Percentiles rank a stretch among this genome's conserved stretches.
Evolutionary conservation across 768 basidiomycete species (phyloP).

Genomic region (Termitomyces sp.): DNA sequence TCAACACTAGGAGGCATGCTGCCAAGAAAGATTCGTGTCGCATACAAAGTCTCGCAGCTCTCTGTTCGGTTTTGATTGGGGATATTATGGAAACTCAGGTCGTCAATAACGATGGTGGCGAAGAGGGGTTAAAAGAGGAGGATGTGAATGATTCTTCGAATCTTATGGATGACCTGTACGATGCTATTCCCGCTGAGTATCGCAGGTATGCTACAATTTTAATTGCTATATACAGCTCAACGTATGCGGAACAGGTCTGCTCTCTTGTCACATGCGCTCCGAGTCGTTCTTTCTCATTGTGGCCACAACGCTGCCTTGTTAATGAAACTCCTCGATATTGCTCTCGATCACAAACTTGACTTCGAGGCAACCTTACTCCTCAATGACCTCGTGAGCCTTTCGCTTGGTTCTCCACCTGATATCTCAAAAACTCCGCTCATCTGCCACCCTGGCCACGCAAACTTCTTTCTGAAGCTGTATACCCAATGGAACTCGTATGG

Average conservation of each 20-base stretch:
- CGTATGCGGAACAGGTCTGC: constrained; percentile 29
- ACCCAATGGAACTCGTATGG: constrained; percentile 29
- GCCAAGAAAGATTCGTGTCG: constrained; percentile 13
- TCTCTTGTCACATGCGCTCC: constrained; percentile 47
- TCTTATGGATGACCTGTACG: constrained; percentile 39
- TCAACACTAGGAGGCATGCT: constrained; percentile 21
- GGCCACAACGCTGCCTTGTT: constrained; percentile 44
- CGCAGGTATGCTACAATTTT: constrained; percentile 34
- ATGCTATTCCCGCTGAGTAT: constrained; percentile 43
- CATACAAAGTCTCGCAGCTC: constrained; percentile 29
- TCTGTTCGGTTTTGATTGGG: constrained; percentile 46
- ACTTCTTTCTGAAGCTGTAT: constrained; percentile 40
- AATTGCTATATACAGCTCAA: not conserved
- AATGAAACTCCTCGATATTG: constrained; percentile 43
- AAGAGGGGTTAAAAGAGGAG: constrained; percentile 16
- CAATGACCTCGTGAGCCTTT: constrained; percentile 30
- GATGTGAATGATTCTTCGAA: constrained; percentile 20
- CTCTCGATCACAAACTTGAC: constrained; percentile 34
- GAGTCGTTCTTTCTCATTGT: constrained; percentile 38
- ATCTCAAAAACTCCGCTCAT: constrained; percentile 22
- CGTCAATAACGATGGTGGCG: not conserved
- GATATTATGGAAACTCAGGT: constrained; percentile 31
- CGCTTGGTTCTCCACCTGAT: constrained; percentile 23
- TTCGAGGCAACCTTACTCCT: constrained; percentile 40
- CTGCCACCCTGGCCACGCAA: constrained; percentile 38